phyloP scores from a whole-genome alignment of 805 yeast genomes.

The Starmerella bacillaris region DNA sequence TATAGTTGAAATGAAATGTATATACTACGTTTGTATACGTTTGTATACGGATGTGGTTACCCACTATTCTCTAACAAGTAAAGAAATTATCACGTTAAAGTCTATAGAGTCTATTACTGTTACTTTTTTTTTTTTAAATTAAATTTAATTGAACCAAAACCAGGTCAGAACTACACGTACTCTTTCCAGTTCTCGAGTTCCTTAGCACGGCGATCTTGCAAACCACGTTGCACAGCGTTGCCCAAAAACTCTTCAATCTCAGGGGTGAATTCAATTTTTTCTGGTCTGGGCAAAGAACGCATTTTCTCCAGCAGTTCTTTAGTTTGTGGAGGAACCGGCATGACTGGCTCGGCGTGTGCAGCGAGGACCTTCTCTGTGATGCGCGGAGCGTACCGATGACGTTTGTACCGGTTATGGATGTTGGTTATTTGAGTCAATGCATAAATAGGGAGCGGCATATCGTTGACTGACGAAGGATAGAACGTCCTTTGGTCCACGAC shows the following conservation, averaged over 20 bases:
- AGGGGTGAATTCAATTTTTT: slow-evolving; percentile 28
- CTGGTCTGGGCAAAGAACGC: slow-evolving; percentile 20
- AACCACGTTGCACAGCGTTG: slow-evolving; percentile 18
- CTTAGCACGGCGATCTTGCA: slow-evolving; percentile 8
- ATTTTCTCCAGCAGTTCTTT: slow-evolving; percentile 24
- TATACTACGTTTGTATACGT: no score
- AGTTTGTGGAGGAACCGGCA: slow-evolving; percentile 50
- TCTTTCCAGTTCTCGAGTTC: slow-evolving; percentile 11
- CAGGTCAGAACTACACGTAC: slow-evolving; percentile 5
- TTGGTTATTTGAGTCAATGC: slow-evolving; percentile 57
- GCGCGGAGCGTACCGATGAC: slow-evolving; percentile 30
- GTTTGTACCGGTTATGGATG: slow-evolving; percentile 49
- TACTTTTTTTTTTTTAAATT: no score
- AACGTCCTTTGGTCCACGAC: slow-evolving; percentile 54
- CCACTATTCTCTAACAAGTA: no score
- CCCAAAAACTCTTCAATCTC: slow-evolving; percentile 43
- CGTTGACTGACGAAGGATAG: slow-evolving; percentile 48
- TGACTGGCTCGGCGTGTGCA: slow-evolving; percentile 46
- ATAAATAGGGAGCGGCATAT: slow-evolving; percentile 49
- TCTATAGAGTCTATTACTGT: no score
- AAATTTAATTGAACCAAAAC: no score
- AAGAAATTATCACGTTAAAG: no score
- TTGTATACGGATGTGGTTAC: no score
- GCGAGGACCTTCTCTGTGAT: slow-evolving; percentile 46
- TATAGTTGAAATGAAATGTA: no score